These are phyloP conservation scores for Fusarium sp. DNA, from an alignment of 2,329 filamentous ascomycete species.

Conservation along the genomic window DNA sequence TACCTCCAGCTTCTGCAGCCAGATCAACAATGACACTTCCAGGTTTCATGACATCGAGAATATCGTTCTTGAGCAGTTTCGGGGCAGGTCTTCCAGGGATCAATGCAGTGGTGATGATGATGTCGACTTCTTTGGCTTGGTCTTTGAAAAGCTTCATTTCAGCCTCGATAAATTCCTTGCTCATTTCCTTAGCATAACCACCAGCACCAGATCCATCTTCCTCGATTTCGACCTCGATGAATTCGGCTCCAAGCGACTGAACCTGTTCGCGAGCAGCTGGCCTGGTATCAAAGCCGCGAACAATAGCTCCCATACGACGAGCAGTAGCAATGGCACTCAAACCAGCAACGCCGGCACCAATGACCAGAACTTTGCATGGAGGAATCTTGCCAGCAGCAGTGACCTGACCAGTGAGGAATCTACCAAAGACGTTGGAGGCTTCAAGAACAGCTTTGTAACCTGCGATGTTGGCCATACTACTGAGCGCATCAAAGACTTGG, in stretches of 20 bases:
- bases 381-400: constrained; percentile 93
- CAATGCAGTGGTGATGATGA: constrained; percentile 91
- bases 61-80: constrained; percentile 83
- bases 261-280: constrained; percentile 90
- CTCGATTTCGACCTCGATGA: constrained; percentile 85
- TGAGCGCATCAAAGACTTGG: constrained; percentile 88
- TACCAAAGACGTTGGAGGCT: constrained; percentile 88
- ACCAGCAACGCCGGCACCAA: constrained; percentile 90
- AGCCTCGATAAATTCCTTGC: constrained; percentile 90
- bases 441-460: constrained; percentile 94
- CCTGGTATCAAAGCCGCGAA: constrained; percentile 91
- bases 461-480: constrained; percentile 94
- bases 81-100: constrained; percentile 88
- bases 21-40: constrained; percentile 91
- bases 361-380: constrained; percentile 89
- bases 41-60: constrained; percentile 88
- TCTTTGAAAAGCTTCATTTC: constrained; percentile 94
- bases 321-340: constrained; percentile 90
- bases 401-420: constrained; percentile 89
- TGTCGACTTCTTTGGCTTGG: constrained; percentile 89
- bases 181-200: constrained; percentile 95
- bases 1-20: constrained; percentile 88
- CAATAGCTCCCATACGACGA: constrained; percentile 87
- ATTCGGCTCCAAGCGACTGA: constrained; percentile 89
- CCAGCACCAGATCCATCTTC: constrained; percentile 88